A percentile compares a stretch with the other conserved stretches of the same genome.
phyloP scores from a whole-genome alignment of 202 grass and related monocot species.

The Carex sylvatica region DNA sequence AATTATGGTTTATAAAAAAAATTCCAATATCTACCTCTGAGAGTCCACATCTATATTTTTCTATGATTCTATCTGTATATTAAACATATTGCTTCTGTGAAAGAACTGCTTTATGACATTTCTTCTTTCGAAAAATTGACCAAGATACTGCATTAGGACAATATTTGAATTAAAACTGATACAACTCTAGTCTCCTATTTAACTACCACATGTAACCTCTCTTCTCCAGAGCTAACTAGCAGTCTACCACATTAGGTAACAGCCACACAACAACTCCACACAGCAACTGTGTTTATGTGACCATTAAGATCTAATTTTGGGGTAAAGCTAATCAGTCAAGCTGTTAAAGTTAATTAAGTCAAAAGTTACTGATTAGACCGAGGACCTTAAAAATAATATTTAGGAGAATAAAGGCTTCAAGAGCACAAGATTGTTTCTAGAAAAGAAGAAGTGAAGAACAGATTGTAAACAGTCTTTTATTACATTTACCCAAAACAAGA shows the following conservation, averaged over 20 bases:
- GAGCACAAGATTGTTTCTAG: neutral
- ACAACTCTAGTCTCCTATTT: neutral
- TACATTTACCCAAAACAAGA: constrained; percentile 7
- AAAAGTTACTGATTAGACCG: neutral
- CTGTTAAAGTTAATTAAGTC: constrained; percentile 13
- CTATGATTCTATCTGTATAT: neutral
- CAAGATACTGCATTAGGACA: neutral
- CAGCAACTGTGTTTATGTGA: neutral
- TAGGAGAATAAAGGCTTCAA: neutral
- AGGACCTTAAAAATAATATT: neutral
- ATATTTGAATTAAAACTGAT: neutral
- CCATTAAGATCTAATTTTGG: neutral
- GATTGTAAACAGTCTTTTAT: neutral
- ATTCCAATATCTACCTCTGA: too few relatives aligned
- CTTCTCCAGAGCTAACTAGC: neutral
- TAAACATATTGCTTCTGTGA: neutral
- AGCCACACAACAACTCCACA: neutral
- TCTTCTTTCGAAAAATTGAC: too few relatives aligned
- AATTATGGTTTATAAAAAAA: too few relatives aligned
- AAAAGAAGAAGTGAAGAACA: neutral
- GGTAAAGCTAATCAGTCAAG: neutral
- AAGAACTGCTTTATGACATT: neutral
- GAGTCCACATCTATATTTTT: neutral
- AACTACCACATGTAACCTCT: neutral
- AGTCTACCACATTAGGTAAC: neutral